Evolutionary conservation across 2,329 filamentous ascomycete species (phyloP).

Genomic region (Fusarium brachygibbosum): DNA sequence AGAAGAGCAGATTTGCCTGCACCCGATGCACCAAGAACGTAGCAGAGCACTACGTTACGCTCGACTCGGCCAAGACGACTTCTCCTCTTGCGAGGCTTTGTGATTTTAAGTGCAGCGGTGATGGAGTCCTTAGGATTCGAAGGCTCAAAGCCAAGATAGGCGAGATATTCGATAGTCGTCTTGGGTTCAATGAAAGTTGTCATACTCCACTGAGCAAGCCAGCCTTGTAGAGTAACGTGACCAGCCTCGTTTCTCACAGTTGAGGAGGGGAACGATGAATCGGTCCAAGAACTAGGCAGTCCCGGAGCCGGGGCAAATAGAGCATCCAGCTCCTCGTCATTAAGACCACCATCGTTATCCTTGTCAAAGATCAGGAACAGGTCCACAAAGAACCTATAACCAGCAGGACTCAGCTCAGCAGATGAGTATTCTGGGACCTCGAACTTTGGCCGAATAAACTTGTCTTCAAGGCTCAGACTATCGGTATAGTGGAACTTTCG

Average conservation of each 20-base stretch:
- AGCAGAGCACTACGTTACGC: constrained; percentile 93
- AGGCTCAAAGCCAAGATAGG: constrained; percentile 94
- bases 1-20: constrained; percentile 93
- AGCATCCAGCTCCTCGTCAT: constrained; percentile 84
- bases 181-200: constrained; percentile 97
- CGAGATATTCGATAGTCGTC: constrained; percentile 94
- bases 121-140: constrained; percentile 80
- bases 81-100: constrained; percentile 89
- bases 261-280: constrained; percentile 90
- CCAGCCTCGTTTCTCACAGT: constrained; percentile 96
- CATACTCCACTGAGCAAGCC: constrained; percentile 99
- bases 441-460: constrained; percentile 91
- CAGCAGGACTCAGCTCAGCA: constrained; percentile 91
- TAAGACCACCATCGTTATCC: constrained; percentile 95
- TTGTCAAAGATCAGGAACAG: constrained; percentile 95
- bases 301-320: constrained; percentile 95
- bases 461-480: constrained; percentile 90
- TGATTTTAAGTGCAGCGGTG: constrained; percentile 89
- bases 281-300: constrained; percentile 86
- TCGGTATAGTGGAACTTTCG: constrained; percentile 97
- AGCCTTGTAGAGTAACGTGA: constrained; percentile 94
- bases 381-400: constrained; percentile 98
- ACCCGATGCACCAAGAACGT: constrained; percentile 86
- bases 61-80: constrained; percentile 87
- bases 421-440: constrained; percentile 94